These are phyloP conservation scores for Sarocladium strictum DNA, from an alignment of 2,329 filamentous ascomycete species.

Conservation along the genomic window DNA sequence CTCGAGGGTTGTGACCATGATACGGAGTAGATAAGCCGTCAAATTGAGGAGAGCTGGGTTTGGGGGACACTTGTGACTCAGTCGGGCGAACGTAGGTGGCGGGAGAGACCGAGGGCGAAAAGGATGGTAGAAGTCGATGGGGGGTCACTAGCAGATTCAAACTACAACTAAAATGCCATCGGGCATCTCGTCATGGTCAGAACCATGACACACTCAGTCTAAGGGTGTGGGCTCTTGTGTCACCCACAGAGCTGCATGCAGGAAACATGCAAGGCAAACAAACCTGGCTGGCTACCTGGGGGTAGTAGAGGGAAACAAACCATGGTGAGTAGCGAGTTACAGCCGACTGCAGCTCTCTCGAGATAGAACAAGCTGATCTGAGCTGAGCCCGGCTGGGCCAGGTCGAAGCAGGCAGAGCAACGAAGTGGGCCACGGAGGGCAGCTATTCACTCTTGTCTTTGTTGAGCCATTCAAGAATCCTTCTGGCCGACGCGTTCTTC, in stretches of 20 bases:
- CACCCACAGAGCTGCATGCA: slow-evolving; percentile 1
- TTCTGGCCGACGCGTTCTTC: neutral
- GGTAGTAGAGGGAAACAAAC: neutral
- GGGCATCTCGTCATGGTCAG: neutral
- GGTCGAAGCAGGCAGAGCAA: too few species aligned
- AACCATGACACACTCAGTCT: neutral
- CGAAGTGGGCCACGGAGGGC: neutral
- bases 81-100: neutral
- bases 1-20: neutral
- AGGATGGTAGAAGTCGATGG: neutral
- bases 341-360: neutral
- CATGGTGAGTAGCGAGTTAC: neutral
- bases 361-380: neutral
- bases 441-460: too few species aligned
- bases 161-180: neutral
- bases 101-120: slow-evolving; percentile 2
- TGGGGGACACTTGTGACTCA: neutral
- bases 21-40: neutral
- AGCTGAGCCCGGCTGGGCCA: too few species aligned
- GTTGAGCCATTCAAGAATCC: neutral
- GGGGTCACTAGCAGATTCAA: neutral
- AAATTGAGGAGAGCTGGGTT: neutral
- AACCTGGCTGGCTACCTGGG: neutral
- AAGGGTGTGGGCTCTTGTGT: neutral
- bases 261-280: slow-evolving; percentile 7